Conservation (phyloP, 2,329 filamentous ascomycete genomes). For the Sclerotinia trifoliorum region DNA sequence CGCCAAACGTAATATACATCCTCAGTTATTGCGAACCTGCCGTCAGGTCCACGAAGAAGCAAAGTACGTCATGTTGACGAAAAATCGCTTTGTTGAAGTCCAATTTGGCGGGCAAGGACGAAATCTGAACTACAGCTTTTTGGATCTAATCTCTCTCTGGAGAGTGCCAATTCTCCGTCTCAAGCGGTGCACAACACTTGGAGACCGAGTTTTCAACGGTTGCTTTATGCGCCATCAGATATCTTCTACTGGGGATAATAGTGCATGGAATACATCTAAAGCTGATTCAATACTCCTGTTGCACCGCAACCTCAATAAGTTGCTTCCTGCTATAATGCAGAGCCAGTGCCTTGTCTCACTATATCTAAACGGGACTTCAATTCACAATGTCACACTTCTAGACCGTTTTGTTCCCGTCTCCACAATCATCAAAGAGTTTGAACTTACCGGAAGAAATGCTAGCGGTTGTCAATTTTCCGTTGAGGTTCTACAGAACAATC, state of each 20-base stretch:
- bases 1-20: background rate
- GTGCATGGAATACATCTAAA: background rate
- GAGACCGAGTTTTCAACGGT: background rate
- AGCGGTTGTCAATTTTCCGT: background rate
- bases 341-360: background rate
- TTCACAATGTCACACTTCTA: background rate
- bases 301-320: background rate
- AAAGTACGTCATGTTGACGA: background rate
- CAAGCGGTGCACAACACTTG: background rate
- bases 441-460: background rate
- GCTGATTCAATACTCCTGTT: background rate
- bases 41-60: background rate
- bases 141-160: background rate
- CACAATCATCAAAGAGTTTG: background rate
- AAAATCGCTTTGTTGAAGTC: conserved; percentile 1
- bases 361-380: fast-evolving
- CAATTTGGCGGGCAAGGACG: background rate
- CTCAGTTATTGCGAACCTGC: background rate
- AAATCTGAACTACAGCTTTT: background rate
- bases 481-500: background rate
- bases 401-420: background rate
- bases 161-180: background rate
- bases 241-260: background rate
- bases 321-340: background rate
- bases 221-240: background rate